Evolutionary conservation across 345 rosid species (phyloP), one percentile per base, ranked within the genome.

Genomic region (Eucalyptus caleyi): DNA sequence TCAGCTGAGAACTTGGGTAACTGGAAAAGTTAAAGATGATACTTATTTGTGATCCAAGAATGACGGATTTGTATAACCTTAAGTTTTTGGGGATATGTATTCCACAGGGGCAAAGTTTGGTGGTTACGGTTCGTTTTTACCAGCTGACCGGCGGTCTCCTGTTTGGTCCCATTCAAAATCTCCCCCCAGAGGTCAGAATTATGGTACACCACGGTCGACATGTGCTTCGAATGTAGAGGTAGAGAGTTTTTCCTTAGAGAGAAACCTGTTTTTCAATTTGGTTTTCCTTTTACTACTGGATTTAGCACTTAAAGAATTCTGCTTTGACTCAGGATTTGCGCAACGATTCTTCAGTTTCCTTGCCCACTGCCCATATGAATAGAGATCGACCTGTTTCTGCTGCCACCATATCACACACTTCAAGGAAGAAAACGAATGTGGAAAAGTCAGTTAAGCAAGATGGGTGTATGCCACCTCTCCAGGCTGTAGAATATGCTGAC

Each of bases 101-200:
- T 91, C 90, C 91, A 88, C 95, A 98, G 99, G 99, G 90, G 93
- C 99, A 59, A 97, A 95, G 91, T 97, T 90, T 95, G 99, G 99
- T 91, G 99, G 98, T 67, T 98, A 98, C 91, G 99, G 99, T 92
- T 98, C 99, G 49, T 98, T 98, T 93, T 94, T 98, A 90, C 97
- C 97, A 80, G 65, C 97, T 87, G 93, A 94, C 93, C 95, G 94
- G 81, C 97, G 99, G 56, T 96, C 99, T 90, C 98, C 98, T 91
- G 89, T 91, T 82, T 94, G 92, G 47, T 90, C 98, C 92, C 93
- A 90, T 89, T 93, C 96, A 13, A 95, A 90, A 92, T 91, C 97
- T 87, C 94, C 97, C 9, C 93, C 93, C 86, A 94, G 92, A 89
- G 91, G 87, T 91, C 98, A 92, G 92, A 93, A 92, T 81, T 77